Conservation (phyloP, 331 rosid genomes). For the Erythrophleum ivorense region DNA sequence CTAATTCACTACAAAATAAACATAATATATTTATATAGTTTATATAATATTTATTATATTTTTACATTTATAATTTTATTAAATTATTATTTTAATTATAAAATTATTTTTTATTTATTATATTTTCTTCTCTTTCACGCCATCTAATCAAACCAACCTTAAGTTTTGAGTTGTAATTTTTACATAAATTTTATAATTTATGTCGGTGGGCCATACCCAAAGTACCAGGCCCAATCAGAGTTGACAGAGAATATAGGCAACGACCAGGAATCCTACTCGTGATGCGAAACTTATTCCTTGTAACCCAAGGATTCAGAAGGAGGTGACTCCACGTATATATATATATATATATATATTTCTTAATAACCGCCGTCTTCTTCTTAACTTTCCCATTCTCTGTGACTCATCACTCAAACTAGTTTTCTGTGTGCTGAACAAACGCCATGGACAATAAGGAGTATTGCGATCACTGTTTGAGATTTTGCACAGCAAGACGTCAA, state of each 20-base stretch:
- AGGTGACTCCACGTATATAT: not conserved
- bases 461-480: conserved; percentile 5
- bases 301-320: not conserved
- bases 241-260: not conserved
- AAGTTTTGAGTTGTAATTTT: too few relatives aligned
- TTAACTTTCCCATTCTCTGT: too few relatives aligned
- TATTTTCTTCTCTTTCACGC: too few relatives aligned
- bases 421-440: not conserved
- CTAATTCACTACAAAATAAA: too few relatives aligned
- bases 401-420: not conserved
- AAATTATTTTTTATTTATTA: too few relatives aligned
- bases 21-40: too few relatives aligned
- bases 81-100: too few relatives aligned
- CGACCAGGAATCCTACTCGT: not conserved
- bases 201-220: not conserved
- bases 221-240: not conserved
- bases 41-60: too few relatives aligned
- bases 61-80: too few relatives aligned
- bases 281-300: not conserved
- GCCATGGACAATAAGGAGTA: not conserved
- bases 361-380: too few relatives aligned
- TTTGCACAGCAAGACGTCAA: not conserved
- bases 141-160: too few relatives aligned
- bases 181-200: not conserved
- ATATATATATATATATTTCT: not conserved